Percentiles rank a stretch among this genome's conserved stretches.
phyloP scores from a whole-genome alignment of 331 rosid species.

The Acacia pycnantha region DNA sequence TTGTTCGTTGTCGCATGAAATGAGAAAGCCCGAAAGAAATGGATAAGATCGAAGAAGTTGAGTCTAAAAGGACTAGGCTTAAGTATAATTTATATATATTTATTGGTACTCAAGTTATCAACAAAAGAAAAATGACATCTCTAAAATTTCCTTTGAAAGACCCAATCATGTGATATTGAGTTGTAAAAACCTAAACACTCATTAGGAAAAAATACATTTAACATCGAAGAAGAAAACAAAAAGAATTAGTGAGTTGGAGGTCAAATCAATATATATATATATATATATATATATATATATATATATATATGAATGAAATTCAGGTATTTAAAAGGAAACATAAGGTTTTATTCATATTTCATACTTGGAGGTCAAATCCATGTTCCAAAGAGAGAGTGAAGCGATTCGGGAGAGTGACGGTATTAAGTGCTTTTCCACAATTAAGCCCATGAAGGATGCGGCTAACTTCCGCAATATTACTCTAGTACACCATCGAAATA shows the following conservation, averaged over 20 bases:
- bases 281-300: too few species aligned
- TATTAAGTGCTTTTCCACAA: slow-evolving; percentile 57
- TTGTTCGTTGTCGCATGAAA: slow-evolving; percentile 70
- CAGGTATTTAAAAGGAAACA: too few species aligned
- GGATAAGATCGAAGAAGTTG: slow-evolving; percentile 2
- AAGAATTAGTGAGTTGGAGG: too few species aligned
- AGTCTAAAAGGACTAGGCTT: neutral
- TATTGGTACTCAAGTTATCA: neutral
- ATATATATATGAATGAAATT: too few species aligned
- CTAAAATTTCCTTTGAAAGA: neutral
- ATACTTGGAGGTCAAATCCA: too few species aligned
- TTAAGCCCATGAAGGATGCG: slow-evolving; percentile 79
- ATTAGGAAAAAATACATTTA: too few species aligned
- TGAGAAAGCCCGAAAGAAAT: slow-evolving; percentile 63
- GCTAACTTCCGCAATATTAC: slow-evolving; percentile 63
- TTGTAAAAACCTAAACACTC: neutral
- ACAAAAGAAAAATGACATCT: neutral
- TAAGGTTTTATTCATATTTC: too few species aligned
- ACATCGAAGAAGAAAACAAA: too few species aligned
- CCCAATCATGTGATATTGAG: neutral
- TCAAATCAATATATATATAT: too few species aligned
- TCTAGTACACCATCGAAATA: neutral
- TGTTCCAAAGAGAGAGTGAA: too few species aligned
- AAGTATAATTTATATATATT: neutral
- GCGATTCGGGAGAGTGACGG: too few species aligned